Evolutionary conservation across 352 stramenopile genomes (phyloP), one percentile per base, ranked within the genome.

Genomic region (Phytophthora litchii): DNA sequence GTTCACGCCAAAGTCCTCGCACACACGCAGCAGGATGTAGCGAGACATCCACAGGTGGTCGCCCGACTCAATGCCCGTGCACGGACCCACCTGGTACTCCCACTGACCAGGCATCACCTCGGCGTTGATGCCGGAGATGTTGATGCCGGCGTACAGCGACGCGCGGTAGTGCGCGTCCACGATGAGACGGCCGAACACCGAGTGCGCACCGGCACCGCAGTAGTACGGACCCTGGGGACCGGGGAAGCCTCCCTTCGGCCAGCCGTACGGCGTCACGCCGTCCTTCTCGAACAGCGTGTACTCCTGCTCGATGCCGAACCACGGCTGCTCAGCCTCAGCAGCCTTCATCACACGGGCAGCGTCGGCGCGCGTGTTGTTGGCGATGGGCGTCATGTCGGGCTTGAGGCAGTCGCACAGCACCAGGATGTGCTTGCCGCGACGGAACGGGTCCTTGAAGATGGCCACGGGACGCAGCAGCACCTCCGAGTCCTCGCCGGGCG

Each of bases 221-320:
- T 97, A 97, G 85, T 97, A 97, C 36, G 91, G 91, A 29, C 91
- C 91, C 79, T 97, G 91, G 9, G 89, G 85, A 14, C 88, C 88
- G 16, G 90, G 91, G 78, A 88, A 96, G 17, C 90, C 90, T 45
- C 83, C 86, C 73, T 94, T 89, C 32, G 92, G 92, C 92, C 92
- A 98, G 48, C 92, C 92, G 65, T 97, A 96, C 10, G 90, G 90
- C 17, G 89, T 96, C 52, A 91, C 80, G 31, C 80, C 79, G 70
- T 93, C 84, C 50, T 86, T 79, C 60, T 95, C 86, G 67, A 98
- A 97, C 46, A 98, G 75, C 32, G 92, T 98, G 87, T 98, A 98
- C 83, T 99, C 96, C 83, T 99, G 96, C 84, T 99, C 96, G 67
- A 99, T 91, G 52, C 96, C 96, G 72, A 98, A 99, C 96, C 95